phyloP scores from a whole-genome alignment of 2,329 filamentous ascomycete genomes.

The Ascochyta clinopodiicola region DNA sequence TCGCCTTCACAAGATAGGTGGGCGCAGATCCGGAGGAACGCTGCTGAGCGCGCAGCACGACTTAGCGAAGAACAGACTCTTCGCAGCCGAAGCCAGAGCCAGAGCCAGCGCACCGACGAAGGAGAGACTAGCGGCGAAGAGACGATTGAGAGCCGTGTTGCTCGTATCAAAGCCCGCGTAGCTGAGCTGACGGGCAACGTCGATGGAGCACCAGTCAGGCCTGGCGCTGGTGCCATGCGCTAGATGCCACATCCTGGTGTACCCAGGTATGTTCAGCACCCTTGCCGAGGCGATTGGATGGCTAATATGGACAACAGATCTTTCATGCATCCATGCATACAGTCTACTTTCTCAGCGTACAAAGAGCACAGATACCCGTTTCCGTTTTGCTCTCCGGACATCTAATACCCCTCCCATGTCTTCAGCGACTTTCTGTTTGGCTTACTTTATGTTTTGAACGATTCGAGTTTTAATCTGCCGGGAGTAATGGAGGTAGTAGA shows the following conservation, averaged over 20 bases:
- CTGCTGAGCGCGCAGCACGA: conserved; percentile 77
- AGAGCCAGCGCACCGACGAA: conserved; percentile 71
- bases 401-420: conserved; percentile 35
- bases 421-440: conserved; percentile 4
- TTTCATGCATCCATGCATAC: conserved; percentile 16
- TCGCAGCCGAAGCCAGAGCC: conserved; percentile 61
- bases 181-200: conserved; percentile 80
- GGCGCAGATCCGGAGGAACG: conserved; percentile 96
- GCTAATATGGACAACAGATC: neutral
- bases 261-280: conserved; percentile 1
- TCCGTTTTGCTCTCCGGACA: conserved; percentile 27
- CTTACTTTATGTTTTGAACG: neutral
- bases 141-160: conserved; percentile 95
- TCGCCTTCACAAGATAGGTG: conserved; percentile 73
- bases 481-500: conserved; percentile 13
- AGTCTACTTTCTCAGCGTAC: conserved; percentile 28
- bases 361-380: conserved; percentile 36
- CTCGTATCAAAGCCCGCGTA: conserved; percentile 95
- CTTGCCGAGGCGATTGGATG: accelerated
- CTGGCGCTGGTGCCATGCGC: conserved; percentile 10
- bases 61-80: conserved; percentile 70
- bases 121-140: conserved; percentile 95
- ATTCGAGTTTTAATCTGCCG: conserved; percentile 14
- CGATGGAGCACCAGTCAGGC: conserved; percentile 34
- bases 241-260: neutral